Percentiles rank a stretch among this genome's conserved stretches.
phyloP scores from a whole-genome alignment of 441 rosid species.

The Populus trichocarpa region DNA sequence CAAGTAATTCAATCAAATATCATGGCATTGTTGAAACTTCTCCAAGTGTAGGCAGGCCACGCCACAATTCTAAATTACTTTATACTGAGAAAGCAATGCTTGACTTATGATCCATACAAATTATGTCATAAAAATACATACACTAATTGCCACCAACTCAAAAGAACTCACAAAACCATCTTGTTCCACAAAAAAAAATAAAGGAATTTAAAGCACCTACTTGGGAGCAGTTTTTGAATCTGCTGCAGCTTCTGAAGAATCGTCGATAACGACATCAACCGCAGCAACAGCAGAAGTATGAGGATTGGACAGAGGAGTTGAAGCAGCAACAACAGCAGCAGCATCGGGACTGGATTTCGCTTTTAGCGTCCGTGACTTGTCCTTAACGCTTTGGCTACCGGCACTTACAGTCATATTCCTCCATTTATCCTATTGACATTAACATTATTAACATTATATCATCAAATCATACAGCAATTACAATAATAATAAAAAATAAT shows the following conservation, averaged over 20 bases:
- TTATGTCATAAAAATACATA: not conserved
- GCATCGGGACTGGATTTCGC: slow-evolving; percentile 32
- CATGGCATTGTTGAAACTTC: not conserved
- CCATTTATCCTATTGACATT: slow-evolving; percentile 52
- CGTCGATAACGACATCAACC: slow-evolving; percentile 24
- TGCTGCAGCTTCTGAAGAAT: slow-evolving; percentile 23
- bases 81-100: not conserved
- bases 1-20: not conserved
- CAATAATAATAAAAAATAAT: not conserved
- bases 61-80: not conserved
- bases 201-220: slow-evolving; percentile 24
- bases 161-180: not conserved
- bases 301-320: slow-evolving; percentile 14
- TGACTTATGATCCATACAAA: not conserved
- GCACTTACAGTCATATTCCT: slow-evolving; percentile 52
- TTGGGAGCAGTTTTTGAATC: slow-evolving; percentile 31
- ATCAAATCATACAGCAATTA: not conserved
- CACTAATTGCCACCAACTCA: not conserved
- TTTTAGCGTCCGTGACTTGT: slow-evolving; percentile 46
- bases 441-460: not conserved
- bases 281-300: slow-evolving; percentile 24
- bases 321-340: slow-evolving; percentile 11
- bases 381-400: slow-evolving; percentile 41
- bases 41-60: too few species aligned
- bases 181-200: not conserved